phyloP scores from a whole-genome alignment of 2,329 filamentous ascomycete genomes.

The Aspergillus sp. region DNA sequence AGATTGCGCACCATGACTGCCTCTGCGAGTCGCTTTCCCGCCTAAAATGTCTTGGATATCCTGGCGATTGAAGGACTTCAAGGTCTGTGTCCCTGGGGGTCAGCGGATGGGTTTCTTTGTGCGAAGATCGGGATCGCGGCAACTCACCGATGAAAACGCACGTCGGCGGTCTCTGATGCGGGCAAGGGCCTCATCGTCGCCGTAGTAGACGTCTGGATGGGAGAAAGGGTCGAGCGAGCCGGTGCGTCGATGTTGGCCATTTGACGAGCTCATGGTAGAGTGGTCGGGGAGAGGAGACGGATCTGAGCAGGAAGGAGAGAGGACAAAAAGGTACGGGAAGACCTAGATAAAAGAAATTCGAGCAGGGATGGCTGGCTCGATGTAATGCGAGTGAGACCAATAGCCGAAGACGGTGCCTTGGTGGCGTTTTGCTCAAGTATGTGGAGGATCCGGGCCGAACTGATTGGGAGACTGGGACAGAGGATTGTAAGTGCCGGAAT shows the following conservation, averaged over 20 bases:
- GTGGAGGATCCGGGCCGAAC: background rate
- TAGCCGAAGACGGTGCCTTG: background rate
- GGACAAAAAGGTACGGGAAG: background rate
- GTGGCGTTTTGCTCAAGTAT: background rate
- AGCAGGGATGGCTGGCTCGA: background rate
- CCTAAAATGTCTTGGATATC: constrained; percentile 35
- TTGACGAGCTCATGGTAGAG: constrained; percentile 40
- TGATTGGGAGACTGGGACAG: no score
- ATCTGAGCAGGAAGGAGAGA: background rate
- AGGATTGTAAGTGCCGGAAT: no score
- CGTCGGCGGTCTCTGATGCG: constrained; percentile 47
- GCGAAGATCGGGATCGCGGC: constrained; percentile 10
- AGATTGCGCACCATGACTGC: constrained; percentile 42
- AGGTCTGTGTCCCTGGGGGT: constrained; percentile 23
- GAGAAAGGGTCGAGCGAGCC: constrained; percentile 56
- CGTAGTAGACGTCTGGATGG: constrained; percentile 59
- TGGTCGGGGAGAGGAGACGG: background rate
- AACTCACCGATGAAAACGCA: constrained; percentile 56
- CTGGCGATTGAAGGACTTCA: constrained; percentile 36
- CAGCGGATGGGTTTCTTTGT: constrained; percentile 12
- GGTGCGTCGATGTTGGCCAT: constrained; percentile 35
- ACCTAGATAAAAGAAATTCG: background rate
- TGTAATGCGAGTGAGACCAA: background rate
- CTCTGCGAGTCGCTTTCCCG: constrained; percentile 35
- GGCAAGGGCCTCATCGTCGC: constrained; percentile 47